A percentile compares a stretch with the other conserved stretches of the same genome.
These are phyloP conservation scores for Macrotyloma uniflorum DNA, from an alignment of 306 rosid species.

Conservation along the genomic window DNA sequence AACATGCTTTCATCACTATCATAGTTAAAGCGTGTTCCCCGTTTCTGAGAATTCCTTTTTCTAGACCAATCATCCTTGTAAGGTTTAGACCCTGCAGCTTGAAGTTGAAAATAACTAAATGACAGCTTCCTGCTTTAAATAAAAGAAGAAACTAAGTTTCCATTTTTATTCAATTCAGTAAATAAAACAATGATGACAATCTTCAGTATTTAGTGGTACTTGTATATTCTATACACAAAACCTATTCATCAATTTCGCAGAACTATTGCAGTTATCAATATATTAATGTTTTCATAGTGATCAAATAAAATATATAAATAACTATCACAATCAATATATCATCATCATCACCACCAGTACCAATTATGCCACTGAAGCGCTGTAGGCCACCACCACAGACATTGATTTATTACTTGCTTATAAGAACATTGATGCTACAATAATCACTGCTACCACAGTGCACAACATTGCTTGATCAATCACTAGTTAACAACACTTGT, in stretches of 20 bases:
- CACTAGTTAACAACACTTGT: no score
- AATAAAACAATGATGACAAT: constrained; percentile 34
- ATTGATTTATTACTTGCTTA: constrained; percentile 1
- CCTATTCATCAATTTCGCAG: no score
- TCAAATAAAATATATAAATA: not conserved
- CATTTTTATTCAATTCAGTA: constrained; percentile 27
- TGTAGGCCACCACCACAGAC: not conserved
- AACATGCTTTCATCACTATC: constrained; percentile 60
- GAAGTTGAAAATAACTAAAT: constrained; percentile 84
- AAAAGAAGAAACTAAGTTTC: constrained; percentile 36
- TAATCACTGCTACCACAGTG: not conserved
- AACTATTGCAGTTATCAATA: no score
- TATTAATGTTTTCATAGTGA: no score
- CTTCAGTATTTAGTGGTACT: not conserved
- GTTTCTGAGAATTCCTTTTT: constrained; percentile 67
- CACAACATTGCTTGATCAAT: not conserved
- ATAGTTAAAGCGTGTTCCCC: constrained; percentile 49
- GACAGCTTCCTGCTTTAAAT: constrained; percentile 80
- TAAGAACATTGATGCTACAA: constrained; percentile 16
- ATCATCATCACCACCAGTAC: constrained; percentile 23
- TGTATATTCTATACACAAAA: not conserved
- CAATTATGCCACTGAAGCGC: not conserved
- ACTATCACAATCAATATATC: not conserved
- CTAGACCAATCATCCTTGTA: constrained; percentile 74
- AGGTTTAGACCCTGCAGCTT: constrained; percentile 62